phyloP scores from a whole-genome alignment of 2,329 filamentous ascomycete genomes.

The Dactylonectria estremocensis region DNA sequence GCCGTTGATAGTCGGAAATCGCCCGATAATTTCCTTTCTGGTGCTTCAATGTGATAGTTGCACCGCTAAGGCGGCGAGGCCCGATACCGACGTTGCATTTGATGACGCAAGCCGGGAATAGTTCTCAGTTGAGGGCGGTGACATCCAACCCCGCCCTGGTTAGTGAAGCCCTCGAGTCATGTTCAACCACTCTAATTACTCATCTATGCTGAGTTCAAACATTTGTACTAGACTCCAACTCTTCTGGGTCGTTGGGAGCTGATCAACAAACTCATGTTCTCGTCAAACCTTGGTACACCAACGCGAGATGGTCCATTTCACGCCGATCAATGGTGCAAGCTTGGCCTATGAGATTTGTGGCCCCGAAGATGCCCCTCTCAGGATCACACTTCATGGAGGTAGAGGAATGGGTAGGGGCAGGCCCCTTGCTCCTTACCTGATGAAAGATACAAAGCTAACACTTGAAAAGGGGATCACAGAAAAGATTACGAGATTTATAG shows the following conservation, averaged over 20 bases:
- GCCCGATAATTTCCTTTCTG: background rate
- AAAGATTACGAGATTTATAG: slow-evolving; percentile 36
- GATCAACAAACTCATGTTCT: no score
- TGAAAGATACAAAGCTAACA: background rate
- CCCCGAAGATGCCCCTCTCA: slow-evolving; percentile 29
- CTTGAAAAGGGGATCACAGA: slow-evolving; percentile 32
- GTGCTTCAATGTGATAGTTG: background rate
- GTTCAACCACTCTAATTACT: background rate
- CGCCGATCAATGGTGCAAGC: slow-evolving; percentile 32
- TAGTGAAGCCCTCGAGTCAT: background rate
- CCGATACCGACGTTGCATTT: background rate
- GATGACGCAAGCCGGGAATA: background rate
- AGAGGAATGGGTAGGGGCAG: slow-evolving; percentile 36
- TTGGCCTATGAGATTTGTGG: slow-evolving; percentile 35
- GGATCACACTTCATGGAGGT: slow-evolving; percentile 40
- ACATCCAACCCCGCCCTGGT: background rate
- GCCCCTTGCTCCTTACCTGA: background rate
- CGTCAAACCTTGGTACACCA: background rate
- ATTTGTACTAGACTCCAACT: background rate
- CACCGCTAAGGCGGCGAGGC: background rate
- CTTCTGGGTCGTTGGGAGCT: background rate
- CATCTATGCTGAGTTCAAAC: background rate
- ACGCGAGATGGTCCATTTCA: slow-evolving; percentile 23
- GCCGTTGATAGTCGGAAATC: background rate
- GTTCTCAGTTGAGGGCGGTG: background rate